Percentiles rank a stretch among this genome's conserved stretches.
phyloP scores from a whole-genome alignment of 768 basidiomycete species.

The Pholiota microspora region DNA sequence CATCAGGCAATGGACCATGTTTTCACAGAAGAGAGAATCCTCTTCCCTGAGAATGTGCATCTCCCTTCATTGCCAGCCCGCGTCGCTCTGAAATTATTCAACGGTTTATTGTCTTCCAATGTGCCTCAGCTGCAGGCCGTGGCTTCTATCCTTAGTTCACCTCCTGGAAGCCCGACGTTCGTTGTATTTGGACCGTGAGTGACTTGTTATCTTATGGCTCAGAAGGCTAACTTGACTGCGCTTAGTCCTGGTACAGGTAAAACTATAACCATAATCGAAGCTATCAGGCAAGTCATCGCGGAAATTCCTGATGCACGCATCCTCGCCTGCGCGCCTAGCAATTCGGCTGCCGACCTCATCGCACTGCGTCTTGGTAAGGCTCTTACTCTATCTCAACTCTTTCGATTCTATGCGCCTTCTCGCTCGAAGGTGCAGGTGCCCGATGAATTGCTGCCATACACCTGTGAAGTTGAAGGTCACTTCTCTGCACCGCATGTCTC shows the following conservation, averaged over 20 bases:
- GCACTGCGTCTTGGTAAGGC: slow-evolving; percentile 35
- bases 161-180: slow-evolving; percentile 48
- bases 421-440: slow-evolving; percentile 40
- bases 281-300: slow-evolving; percentile 51
- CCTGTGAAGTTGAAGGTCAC: slow-evolving; percentile 32
- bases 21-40: slow-evolving; percentile 42
- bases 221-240: not conserved
- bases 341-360: slow-evolving; percentile 64
- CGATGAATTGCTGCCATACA: slow-evolving; percentile 36
- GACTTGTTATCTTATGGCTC: not conserved
- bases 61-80: not conserved
- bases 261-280: slow-evolving; percentile 63
- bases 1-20: slow-evolving; percentile 53
- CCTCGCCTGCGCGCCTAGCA: slow-evolving; percentile 67
- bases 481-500: slow-evolving; percentile 40
- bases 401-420: slow-evolving; percentile 54
- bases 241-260: slow-evolving; percentile 65
- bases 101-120: slow-evolving; percentile 45
- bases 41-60: slow-evolving; percentile 42
- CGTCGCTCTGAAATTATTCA: slow-evolving; percentile 28
- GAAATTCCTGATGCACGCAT: slow-evolving; percentile 39
- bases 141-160: slow-evolving; percentile 39
- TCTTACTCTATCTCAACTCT: slow-evolving; percentile 36
- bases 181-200: slow-evolving; percentile 65
- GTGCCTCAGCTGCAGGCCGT: slow-evolving; percentile 47